Evolutionary conservation across 805 yeast genomes (phyloP).

Genomic region (Clavispora vitiphila): DNA sequence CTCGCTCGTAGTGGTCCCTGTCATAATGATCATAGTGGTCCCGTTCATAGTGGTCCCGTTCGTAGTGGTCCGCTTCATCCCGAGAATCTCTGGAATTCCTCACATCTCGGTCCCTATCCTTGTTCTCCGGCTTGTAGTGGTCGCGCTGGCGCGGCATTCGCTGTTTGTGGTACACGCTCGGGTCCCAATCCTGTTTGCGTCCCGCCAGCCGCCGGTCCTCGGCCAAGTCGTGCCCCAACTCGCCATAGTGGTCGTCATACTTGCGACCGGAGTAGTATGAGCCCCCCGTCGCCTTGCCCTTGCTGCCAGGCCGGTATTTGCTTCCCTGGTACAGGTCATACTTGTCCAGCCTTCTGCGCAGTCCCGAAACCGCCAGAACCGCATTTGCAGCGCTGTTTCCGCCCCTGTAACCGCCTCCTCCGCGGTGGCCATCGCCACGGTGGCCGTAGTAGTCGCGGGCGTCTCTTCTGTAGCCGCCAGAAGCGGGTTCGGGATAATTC

Average conservation of each 20-base stretch:
- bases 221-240: background rate
- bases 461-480: constrained; percentile 2
- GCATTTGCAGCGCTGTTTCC: background rate
- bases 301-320: constrained; percentile 9
- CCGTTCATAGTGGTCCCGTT: background rate
- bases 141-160: background rate
- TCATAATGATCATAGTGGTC: background rate
- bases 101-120: background rate
- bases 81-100: no score
- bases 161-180: background rate
- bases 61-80: background rate
- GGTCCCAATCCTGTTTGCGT: constrained; percentile 1
- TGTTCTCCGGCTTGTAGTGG: constrained; percentile 1
- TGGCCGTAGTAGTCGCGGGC: constrained; percentile 10
- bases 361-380: background rate
- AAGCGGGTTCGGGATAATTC: background rate
- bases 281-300: background rate
- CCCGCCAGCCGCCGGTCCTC: background rate
- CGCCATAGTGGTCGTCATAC: background rate
- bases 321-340: constrained; percentile 13
- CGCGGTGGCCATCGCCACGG: constrained; percentile 6
- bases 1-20: no score
- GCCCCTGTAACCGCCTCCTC: no score
- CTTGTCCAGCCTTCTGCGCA: constrained; percentile 4
- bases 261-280: background rate